Conservation (phyloP, 257 asterid species). For the Jaltomata sinuosa region DNA sequence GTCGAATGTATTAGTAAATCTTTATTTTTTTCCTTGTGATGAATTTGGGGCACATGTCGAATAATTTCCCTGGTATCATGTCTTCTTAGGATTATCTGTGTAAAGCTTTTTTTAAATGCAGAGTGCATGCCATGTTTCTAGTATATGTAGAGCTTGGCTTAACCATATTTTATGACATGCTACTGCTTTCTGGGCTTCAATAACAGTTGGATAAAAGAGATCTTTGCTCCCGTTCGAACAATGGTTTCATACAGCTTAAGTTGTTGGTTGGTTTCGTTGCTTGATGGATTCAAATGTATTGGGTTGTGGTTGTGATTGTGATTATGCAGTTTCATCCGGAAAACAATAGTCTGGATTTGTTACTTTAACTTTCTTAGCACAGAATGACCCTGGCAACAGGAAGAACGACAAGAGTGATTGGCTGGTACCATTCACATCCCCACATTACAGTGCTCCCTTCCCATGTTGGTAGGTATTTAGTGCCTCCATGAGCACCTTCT, state of each 20-base stretch:
- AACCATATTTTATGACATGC: background rate
- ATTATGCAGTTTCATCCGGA: background rate
- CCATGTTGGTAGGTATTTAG: constrained; percentile 76
- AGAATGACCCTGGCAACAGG: constrained; percentile 79
- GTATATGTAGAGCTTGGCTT: background rate
- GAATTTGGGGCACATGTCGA: background rate
- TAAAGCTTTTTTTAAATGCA: background rate
- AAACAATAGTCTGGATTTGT: constrained; percentile 21
- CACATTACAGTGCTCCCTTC: constrained; percentile 99
- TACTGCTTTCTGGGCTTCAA: background rate
- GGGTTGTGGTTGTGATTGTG: background rate
- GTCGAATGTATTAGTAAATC: background rate
- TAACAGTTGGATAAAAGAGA: background rate
- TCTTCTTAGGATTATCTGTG: background rate
- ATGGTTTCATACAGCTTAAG: background rate
- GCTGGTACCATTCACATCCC: constrained; percentile 99
- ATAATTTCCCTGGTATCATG: background rate
- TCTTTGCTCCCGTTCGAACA: background rate
- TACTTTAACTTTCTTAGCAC: constrained; percentile 61
- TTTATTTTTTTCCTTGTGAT: background rate
- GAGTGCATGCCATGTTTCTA: background rate
- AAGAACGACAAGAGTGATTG: constrained; percentile 89
- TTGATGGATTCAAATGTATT: background rate
- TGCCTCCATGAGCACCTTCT: background rate
- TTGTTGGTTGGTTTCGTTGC: background rate